Percentiles rank a stretch among this genome's conserved stretches.
These are phyloP conservation scores for Thermochaetoides thermophila DNA, from an alignment of 495 filamentous ascomycete species.

Conservation along the genomic window DNA sequence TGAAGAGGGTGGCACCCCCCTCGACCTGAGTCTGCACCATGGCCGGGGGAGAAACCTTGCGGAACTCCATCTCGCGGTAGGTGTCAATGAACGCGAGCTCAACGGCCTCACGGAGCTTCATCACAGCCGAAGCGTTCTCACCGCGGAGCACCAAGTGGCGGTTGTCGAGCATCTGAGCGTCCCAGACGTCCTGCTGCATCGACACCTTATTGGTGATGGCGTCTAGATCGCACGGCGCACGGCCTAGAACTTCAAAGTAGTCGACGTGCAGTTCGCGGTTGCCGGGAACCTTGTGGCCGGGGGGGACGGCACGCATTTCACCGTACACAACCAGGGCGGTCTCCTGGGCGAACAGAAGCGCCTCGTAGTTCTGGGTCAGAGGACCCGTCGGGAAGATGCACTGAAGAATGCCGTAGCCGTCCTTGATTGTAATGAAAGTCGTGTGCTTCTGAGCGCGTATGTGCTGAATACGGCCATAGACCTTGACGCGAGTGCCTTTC, in stretches of 20 bases:
- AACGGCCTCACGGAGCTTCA: slow-evolving; percentile 80
- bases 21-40: slow-evolving; percentile 99
- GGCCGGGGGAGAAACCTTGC: slow-evolving; percentile 82
- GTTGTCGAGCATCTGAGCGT: slow-evolving; percentile 74
- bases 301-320: slow-evolving; percentile 74
- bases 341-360: slow-evolving; percentile 73
- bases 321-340: slow-evolving; percentile 79
- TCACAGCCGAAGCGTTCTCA: slow-evolving; percentile 70
- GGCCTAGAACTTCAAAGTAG: slow-evolving; percentile 75
- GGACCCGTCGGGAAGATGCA: slow-evolving; percentile 65
- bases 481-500: slow-evolving; percentile 64
- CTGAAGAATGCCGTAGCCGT: slow-evolving; percentile 84
- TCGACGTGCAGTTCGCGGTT: slow-evolving; percentile 89
- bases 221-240: slow-evolving; percentile 68
- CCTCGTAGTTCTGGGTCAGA: slow-evolving; percentile 84
- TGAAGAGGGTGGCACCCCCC: slow-evolving; percentile 88
- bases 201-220: slow-evolving; percentile 88
- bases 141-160: slow-evolving; percentile 85
- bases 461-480: slow-evolving; percentile 76
- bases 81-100: slow-evolving; percentile 70
- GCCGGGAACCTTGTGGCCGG: slow-evolving; percentile 66
- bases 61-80: slow-evolving; percentile 64
- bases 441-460: slow-evolving; percentile 73
- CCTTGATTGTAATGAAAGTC: slow-evolving; percentile 73
- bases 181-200: slow-evolving; percentile 49